A percentile compares a stretch with the other conserved stretches of the same genome.
These are phyloP conservation scores for Punctularia strigosozonata DNA, from an alignment of 768 basidiomycete genomes.

Conservation along the genomic window DNA sequence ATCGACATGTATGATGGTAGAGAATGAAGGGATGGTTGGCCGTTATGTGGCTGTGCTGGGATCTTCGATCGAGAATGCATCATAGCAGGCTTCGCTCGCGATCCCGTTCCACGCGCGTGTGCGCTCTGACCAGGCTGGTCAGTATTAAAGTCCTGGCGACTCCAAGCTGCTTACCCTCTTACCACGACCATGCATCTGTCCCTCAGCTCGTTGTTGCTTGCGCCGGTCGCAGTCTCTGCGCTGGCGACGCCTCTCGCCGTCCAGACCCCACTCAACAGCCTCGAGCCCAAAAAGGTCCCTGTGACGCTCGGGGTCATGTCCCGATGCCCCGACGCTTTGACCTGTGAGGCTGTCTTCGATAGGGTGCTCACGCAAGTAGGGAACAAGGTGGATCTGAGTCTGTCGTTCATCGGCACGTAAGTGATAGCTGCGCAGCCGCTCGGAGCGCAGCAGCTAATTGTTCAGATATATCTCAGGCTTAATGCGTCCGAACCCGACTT, in stretches of 20 bases:
- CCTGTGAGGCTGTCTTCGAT: conserved; percentile 73
- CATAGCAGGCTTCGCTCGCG: no score
- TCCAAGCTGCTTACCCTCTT: no score
- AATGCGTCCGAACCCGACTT: conserved; percentile 56
- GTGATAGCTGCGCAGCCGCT: background rate
- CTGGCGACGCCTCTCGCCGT: conserved; percentile 9
- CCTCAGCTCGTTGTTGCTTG: conserved; percentile 9
- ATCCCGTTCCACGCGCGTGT: no score
- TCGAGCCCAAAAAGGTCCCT: conserved; percentile 29
- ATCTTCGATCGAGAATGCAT: no score
- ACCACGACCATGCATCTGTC: background rate
- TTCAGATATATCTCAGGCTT: conserved; percentile 25
- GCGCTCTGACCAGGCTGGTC: no score
- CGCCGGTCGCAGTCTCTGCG: conserved; percentile 9
- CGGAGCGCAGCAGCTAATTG: background rate
- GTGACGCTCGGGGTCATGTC: conserved; percentile 54
- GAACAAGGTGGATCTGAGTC: conserved; percentile 52
- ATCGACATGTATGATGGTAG: no score
- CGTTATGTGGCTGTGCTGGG: no score
- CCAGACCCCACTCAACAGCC: conserved; percentile 11
- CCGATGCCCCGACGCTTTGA: conserved; percentile 69
- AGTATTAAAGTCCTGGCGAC: no score
- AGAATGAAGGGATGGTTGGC: no score
- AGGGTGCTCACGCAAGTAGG: conserved; percentile 50
- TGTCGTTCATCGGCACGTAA: conserved; percentile 69